phyloP scores from a whole-genome alignment of 2,329 filamentous ascomycete species.

The Dothistroma septosporum region DNA sequence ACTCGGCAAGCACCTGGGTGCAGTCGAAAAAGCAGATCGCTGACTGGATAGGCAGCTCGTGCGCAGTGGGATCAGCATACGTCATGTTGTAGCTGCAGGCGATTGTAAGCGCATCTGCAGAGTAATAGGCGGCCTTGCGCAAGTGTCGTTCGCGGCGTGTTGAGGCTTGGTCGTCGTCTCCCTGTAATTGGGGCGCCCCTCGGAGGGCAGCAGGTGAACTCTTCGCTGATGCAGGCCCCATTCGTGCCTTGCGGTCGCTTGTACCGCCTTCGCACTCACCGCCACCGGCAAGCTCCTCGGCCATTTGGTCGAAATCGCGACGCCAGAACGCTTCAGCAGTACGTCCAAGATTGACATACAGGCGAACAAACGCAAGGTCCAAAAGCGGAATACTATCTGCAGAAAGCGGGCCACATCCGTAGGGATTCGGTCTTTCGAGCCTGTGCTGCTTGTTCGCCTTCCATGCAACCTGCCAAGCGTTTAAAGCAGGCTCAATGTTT shows the following conservation, averaged over 20 bases:
- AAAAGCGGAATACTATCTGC: constrained; percentile 87
- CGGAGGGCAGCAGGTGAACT: constrained; percentile 22
- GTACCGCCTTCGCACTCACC: constrained; percentile 50
- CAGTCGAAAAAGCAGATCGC: constrained; percentile 93
- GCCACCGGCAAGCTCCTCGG: constrained; percentile 76
- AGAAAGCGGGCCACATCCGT: constrained; percentile 73
- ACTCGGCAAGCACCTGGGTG: constrained; percentile 88
- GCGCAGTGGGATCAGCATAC: constrained; percentile 76
- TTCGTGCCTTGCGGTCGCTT: constrained; percentile 7
- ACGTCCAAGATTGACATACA: constrained; percentile 89
- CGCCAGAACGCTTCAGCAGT: constrained; percentile 94
- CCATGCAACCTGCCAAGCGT: constrained; percentile 94
- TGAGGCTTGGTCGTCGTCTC: constrained; percentile 35
- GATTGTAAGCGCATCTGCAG: constrained; percentile 85
- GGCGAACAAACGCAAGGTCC: constrained; percentile 83
- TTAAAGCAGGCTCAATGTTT: constrained; percentile 87
- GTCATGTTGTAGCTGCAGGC: constrained; percentile 80
- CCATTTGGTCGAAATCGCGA: constrained; percentile 87
- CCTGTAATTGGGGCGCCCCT: constrained; percentile 19
- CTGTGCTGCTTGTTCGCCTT: constrained; percentile 79
- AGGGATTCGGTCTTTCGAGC: constrained; percentile 78
- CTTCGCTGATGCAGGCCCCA: constrained; percentile 4
- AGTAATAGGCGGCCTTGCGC: constrained; percentile 91
- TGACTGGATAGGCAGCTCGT: constrained; percentile 83
- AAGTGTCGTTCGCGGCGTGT: constrained; percentile 80